Evolutionary conservation across 345 rosid species (phyloP), one percentile per base, ranked within the genome.

Genomic region (Pistacia atlantica): DNA sequence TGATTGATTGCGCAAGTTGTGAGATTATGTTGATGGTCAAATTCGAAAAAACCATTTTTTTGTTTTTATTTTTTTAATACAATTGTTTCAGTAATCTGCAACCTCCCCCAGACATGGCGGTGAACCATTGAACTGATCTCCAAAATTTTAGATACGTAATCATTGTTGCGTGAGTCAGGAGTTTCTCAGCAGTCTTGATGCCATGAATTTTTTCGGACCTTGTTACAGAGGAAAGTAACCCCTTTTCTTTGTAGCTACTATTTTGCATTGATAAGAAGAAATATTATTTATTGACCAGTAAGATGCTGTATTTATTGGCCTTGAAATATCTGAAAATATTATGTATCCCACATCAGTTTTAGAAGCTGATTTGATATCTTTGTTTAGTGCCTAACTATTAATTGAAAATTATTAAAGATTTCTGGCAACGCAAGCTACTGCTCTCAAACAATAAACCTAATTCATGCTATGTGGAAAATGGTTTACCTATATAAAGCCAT

Each of bases 1-100:
- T 17, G 49, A 65, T 74, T 61, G 71, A 66, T 64, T 56, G 58
- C 31, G 6, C 62, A 72, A 22, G n/a, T 73, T 69, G 42, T 65
- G 49, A 28, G 52, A 71, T 37, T 73, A 8, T 18, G 69, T 28
- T 61, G 38, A 49, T 48, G 45, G 14, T 64, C 54, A 22, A 52
- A 51, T 35, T 54, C 38, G 54, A 69, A 14, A n/a, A n/a, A 37
- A 4, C 17, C 37, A 1, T 5, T 8, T 67, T 7, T 75, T 25
- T 25, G 0, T 25, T 25, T 25, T 25, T 25, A 0, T 25, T 25
- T 25, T 25, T 25, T 22, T 22, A 22, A 4, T 60, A 37, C 17
- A 8, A 18, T 22, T 35, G 61, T 33, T 25, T 63, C 31, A 52
- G 51, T 38, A 52, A 33, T 18, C 68, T 6, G 35, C 20, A 17